These are phyloP conservation scores for Cercophora newfieldiana DNA, from an alignment of 495 filamentous ascomycete species.

Conservation along the genomic window DNA sequence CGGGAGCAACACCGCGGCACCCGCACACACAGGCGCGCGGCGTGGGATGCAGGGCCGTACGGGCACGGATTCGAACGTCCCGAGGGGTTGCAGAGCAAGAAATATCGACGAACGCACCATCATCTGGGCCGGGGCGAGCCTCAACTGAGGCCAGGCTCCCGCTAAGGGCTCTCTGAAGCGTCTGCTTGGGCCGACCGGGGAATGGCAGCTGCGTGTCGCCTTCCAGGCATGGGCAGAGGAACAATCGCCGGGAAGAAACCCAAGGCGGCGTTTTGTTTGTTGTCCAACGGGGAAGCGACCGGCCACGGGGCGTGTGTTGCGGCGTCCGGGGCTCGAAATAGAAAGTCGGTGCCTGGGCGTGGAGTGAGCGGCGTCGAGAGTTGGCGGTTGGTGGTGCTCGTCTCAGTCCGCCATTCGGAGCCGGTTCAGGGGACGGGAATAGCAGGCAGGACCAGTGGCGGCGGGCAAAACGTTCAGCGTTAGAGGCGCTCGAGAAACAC, in stretches of 20 bases:
- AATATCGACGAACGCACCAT: constrained; percentile 34
- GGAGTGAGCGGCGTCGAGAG: not conserved
- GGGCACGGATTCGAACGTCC: not conserved
- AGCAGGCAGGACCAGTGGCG: not conserved
- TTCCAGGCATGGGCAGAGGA: constrained; percentile 41
- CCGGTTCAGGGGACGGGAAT: not conserved
- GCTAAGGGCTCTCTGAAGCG: constrained; percentile 29
- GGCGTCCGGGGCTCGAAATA: not conserved
- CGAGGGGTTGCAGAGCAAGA: not conserved
- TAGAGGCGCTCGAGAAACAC: not conserved
- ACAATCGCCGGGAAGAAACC: constrained; percentile 15
- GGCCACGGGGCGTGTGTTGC: not conserved
- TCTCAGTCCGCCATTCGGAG: constrained; percentile 11
- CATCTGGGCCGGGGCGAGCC: constrained; percentile 38
- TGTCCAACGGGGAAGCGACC: not conserved
- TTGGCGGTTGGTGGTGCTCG: not conserved
- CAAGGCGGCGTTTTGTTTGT: constrained; percentile 9
- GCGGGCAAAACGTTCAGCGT: not conserved
- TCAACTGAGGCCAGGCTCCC: constrained; percentile 40
- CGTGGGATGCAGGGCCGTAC: not conserved
- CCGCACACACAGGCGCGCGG: too few relatives aligned
- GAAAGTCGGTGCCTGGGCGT: constrained; percentile 4
- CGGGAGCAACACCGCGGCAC: constrained; percentile 9
- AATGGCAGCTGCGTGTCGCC: constrained; percentile 21
- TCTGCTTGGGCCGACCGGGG: constrained; percentile 18